Base-by-base conservation (phyloP, 805 yeast species). In the Saccharomycopsis fibuligera region DNA sequence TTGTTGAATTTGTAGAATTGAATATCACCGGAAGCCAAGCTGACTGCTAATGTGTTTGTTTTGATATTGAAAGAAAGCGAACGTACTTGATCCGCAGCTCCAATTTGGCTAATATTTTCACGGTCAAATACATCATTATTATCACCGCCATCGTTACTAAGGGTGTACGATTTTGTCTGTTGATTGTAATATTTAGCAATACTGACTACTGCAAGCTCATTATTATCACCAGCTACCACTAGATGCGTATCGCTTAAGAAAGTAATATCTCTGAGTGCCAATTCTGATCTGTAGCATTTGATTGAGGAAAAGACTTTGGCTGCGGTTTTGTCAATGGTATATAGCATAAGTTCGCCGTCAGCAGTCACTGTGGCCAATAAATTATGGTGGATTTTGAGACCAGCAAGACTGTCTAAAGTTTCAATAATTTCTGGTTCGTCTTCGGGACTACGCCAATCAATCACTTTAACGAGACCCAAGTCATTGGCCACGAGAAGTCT, bases 191-290 rank as follows among this genome's bases (percentile, higher is more conserved):
- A 29, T 35, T 27, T 44, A 33, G 19, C 37, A 3, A 48, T 10
- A 17, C 38, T 39, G 1, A 80, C 60, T 2, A 83, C 58, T 2
- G 69, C 66, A 37, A 84, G 62, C 48, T 78, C 78, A 39, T 75
- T 73, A 54, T 79, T 84, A 54, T 83, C 86, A 35, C 91, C 90
- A 23, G 83, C 89, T 51, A 79, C 72, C 1, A 79, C 68, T 1
- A 73, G 67, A 25, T 47, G 40, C 23, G 31, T 33, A 23, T 42
- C 27, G 16, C 40, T 45, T 10, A 48, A 30, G 31, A 52, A 44
- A 4, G 25, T 31, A 6, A 52, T 27, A 31, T 52, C 55, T 29
- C 55, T 37, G 5, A 52, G 44, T 17, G 51, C 44, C 22, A 52
- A 36, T 23, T 49, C 53, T 3, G 51, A 46, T 27, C 55, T 31